Evolutionary conservation across 2,329 filamentous ascomycete species (phyloP).

Genomic region (Macrophomina phaseolina): DNA sequence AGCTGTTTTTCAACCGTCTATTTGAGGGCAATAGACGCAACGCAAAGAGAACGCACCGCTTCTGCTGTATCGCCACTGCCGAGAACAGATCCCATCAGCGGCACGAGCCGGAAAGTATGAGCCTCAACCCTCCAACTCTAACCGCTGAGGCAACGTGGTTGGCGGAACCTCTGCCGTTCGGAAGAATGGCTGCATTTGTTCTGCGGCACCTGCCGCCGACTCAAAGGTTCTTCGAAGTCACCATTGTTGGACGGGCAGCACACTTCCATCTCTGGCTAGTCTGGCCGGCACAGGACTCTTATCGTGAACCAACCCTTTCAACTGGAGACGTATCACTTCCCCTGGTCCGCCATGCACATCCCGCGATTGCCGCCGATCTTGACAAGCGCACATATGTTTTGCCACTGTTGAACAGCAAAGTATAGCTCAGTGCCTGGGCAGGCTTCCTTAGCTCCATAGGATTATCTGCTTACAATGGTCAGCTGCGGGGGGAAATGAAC

Average conservation of each 20-base stretch:
- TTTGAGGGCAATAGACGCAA: no score
- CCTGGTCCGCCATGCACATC: neutral
- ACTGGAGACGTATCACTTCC: neutral
- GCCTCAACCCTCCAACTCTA: neutral
- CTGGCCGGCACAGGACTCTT: neutral
- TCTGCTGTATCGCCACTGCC: no score
- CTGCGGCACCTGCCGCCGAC: neutral
- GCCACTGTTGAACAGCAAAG: no score
- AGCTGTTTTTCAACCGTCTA: no score
- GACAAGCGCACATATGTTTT: neutral
- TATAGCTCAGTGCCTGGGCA: no score
- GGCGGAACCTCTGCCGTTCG: neutral
- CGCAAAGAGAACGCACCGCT: no score
- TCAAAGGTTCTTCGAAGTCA: neutral
- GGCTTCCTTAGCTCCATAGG: no score
- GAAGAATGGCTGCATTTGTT: neutral
- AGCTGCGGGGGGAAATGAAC: no score
- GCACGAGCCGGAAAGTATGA: conserved; percentile 4
- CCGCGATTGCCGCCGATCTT: neutral
- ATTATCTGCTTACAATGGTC: no score
- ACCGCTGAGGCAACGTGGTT: conserved; percentile 2
- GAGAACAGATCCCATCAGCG: neutral
- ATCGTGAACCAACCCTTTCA: neutral
- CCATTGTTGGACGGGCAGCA: neutral
- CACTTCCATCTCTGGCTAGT: conserved; percentile 3